Percentiles rank a stretch among this genome's conserved stretches.
phyloP scores from a whole-genome alignment of 805 yeast genomes.

The Wickerhamomyces tratensis region DNA sequence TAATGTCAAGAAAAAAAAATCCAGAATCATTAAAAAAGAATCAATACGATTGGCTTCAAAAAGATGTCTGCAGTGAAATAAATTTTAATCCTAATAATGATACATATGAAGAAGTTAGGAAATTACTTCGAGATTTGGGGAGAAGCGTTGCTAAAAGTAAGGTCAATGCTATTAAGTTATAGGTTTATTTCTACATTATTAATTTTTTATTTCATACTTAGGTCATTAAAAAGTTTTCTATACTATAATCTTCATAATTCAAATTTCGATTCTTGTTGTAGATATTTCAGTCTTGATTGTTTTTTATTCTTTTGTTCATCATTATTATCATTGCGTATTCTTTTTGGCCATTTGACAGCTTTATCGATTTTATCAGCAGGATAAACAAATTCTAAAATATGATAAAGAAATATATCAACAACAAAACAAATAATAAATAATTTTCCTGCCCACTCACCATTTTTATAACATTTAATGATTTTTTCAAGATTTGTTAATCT shows the following conservation, averaged over 20 bases:
- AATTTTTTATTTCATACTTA: too few relatives aligned
- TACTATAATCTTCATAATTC: not conserved
- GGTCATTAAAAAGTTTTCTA: not conserved
- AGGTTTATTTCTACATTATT: too few relatives aligned
- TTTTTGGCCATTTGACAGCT: conserved; percentile 71
- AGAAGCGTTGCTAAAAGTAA: conserved; percentile 2
- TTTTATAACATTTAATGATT: conserved; percentile 52
- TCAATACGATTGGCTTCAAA: not conserved
- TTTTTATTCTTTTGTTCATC: not conserved
- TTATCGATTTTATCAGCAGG: conserved; percentile 65
- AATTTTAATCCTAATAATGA: not conserved
- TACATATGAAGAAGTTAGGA: conserved; percentile 11
- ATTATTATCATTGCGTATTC: not conserved
- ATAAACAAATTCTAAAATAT: conserved; percentile 56
- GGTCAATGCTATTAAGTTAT: not conserved
- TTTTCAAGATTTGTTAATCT: conserved; percentile 35
- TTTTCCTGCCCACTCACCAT: conserved; percentile 82
- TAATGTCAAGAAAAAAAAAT: conserved; percentile 5
- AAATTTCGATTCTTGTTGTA: not conserved
- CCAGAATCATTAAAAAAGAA: conserved; percentile 3
- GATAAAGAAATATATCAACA: conserved; percentile 62
- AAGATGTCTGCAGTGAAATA: conserved; percentile 1
- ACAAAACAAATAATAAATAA: conserved; percentile 72
- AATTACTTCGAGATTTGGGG: conserved; percentile 10
- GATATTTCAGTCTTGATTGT: conserved; percentile 1